A percentile compares a stretch with the other conserved stretches of the same genome.
Evolutionary conservation across 169 alveolate species (phyloP).

Genomic region (Babesia bovis): DNA sequence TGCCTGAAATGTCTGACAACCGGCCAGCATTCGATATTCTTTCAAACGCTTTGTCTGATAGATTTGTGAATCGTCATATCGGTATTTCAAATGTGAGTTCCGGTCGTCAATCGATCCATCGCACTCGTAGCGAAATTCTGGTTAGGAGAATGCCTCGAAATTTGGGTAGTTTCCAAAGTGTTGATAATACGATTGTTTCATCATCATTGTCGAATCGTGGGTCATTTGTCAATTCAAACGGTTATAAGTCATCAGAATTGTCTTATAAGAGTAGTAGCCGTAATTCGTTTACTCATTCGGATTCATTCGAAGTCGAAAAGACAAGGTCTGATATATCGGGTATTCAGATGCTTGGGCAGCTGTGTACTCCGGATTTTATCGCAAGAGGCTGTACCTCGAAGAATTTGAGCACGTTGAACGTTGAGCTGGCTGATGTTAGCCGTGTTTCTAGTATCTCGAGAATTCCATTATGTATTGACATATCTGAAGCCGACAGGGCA

Average conservation of each 20-base stretch:
- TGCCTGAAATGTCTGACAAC: neutral
- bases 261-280: neutral
- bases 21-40: neutral
- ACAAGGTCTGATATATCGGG: neutral
- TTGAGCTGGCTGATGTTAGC: neutral
- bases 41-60: neutral
- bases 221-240: too few species aligned
- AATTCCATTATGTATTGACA: neutral
- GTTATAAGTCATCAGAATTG: neutral
- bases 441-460: neutral
- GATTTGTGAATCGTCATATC: neutral
- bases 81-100: neutral
- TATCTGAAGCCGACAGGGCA: slow-evolving; percentile 11
- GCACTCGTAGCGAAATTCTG: neutral
- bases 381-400: neutral
- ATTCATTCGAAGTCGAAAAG: neutral
- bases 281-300: neutral
- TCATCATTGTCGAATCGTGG: neutral
- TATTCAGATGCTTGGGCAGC: slow-evolving; percentile 1
- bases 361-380: slow-evolving; percentile 8
- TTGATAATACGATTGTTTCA: neutral
- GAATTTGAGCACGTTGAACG: neutral
- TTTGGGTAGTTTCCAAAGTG: neutral
- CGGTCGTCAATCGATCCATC: neutral
- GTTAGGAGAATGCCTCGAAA: neutral